Conservation (phyloP, 768 basidiomycete genomes). For the Tubosaeta brunneosetosa region DNA sequence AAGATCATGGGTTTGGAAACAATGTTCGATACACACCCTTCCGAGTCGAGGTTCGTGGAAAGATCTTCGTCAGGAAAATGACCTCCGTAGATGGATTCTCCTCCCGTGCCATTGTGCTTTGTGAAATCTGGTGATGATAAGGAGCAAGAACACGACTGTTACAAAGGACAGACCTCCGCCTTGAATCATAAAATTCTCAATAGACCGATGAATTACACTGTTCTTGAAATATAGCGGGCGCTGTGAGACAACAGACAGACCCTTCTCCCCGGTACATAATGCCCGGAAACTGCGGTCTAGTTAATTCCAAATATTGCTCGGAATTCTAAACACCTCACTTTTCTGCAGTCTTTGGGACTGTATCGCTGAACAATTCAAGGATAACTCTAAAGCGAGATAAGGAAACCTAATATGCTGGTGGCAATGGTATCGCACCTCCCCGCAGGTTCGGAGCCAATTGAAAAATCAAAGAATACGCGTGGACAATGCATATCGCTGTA, state of each 20-base stretch:
- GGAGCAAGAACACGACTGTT: background rate
- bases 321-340: slow-evolving; percentile 47
- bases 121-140: slow-evolving; percentile 55
- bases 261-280: slow-evolving; percentile 83
- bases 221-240: slow-evolving; percentile 80
- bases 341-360: slow-evolving; percentile 71
- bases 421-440: slow-evolving; percentile 46
- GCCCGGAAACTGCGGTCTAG: slow-evolving; percentile 62
- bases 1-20: background rate
- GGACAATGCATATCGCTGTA: slow-evolving; percentile 44
- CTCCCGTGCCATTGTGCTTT: slow-evolving; percentile 72
- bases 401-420: slow-evolving; percentile 1
- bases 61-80: slow-evolving; percentile 79
- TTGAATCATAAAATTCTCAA: slow-evolving; percentile 76
- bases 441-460: slow-evolving; percentile 42
- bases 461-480: slow-evolving; percentile 68
- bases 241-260: slow-evolving; percentile 57
- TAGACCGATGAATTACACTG: slow-evolving; percentile 72
- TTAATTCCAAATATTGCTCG: slow-evolving; percentile 6
- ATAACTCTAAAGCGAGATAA: slow-evolving; percentile 45
- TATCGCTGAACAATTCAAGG: slow-evolving; percentile 72
- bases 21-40: slow-evolving; percentile 42
- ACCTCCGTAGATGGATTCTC: slow-evolving; percentile 76
- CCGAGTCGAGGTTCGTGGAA: slow-evolving; percentile 53
- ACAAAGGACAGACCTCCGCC: slow-evolving; percentile 53